These are phyloP conservation scores for Daldinia childiae DNA, from an alignment of 495 filamentous ascomycete genomes.

Conservation along the genomic window DNA sequence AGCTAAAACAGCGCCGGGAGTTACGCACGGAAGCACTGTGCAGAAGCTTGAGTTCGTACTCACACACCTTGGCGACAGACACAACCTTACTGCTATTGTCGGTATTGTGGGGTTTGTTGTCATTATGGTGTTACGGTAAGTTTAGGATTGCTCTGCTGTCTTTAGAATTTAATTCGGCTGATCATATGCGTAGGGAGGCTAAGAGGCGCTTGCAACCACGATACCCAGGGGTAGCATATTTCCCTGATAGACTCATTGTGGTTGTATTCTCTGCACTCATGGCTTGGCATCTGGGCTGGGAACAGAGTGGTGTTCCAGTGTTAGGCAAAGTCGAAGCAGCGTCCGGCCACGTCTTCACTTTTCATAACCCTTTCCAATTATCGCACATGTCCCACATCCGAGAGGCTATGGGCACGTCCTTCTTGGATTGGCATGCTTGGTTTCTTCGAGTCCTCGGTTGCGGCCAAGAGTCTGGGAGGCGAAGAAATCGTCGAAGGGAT, in stretches of 20 bases:
- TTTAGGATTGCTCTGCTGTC: background rate
- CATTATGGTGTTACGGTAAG: slow-evolving; percentile 84
- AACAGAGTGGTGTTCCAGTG: slow-evolving; percentile 80
- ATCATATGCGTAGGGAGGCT: slow-evolving; percentile 64
- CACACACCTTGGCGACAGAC: slow-evolving; percentile 68
- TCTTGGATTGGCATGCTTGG: slow-evolving; percentile 91
- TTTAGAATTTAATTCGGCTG: slow-evolving; percentile 9
- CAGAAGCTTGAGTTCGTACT: slow-evolving; percentile 85
- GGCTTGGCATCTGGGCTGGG: slow-evolving; percentile 82
- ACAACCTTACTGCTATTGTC: slow-evolving; percentile 77
- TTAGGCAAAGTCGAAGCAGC: slow-evolving; percentile 81
- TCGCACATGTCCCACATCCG: slow-evolving; percentile 80
- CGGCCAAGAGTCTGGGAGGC: slow-evolving; percentile 85
- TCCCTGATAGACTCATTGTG: slow-evolving; percentile 91
- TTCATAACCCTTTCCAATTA: slow-evolving; percentile 84
- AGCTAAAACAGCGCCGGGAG: slow-evolving; percentile 64
- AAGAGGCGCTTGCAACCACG: slow-evolving; percentile 85
- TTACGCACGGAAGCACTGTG: slow-evolving; percentile 83
- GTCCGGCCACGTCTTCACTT: slow-evolving; percentile 73
- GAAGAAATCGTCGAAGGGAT: slow-evolving; percentile 75
- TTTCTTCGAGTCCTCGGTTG: slow-evolving; percentile 99
- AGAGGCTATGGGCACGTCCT: slow-evolving; percentile 89
- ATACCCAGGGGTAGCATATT: slow-evolving; percentile 82
- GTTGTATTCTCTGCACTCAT: slow-evolving; percentile 87
- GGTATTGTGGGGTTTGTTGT: slow-evolving; percentile 82